Evolutionary conservation across 352 stramenopile genomes (phyloP).

Genomic region (Phytophthora sansomeana): DNA sequence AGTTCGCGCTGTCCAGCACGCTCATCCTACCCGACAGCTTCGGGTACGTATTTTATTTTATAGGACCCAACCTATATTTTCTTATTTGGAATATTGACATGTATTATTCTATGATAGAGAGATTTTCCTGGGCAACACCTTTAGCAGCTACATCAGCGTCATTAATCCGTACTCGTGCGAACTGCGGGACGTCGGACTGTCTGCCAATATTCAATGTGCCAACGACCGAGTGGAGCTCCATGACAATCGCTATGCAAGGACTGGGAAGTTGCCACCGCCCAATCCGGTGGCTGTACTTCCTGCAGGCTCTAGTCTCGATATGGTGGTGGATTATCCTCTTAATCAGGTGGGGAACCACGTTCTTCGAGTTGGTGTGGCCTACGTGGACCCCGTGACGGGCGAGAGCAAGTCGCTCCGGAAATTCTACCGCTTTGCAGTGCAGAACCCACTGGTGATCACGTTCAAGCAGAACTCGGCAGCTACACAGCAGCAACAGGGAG

Average conservation of each 20-base stretch:
- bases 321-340: slow-evolving; percentile 92
- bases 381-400: slow-evolving; percentile 74
- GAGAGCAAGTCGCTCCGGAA: slow-evolving; percentile 91
- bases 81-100: slow-evolving; percentile 3
- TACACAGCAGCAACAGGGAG: slow-evolving; percentile 41
- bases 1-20: slow-evolving; percentile 90
- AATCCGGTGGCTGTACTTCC: slow-evolving; percentile 82
- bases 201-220: slow-evolving; percentile 88
- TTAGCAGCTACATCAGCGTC: slow-evolving; percentile 94
- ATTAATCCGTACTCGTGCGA: slow-evolving; percentile 91
- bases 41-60: slow-evolving; percentile 48
- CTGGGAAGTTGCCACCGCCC: slow-evolving; percentile 64
- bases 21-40: slow-evolving; percentile 93
- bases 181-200: slow-evolving; percentile 77
- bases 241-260: slow-evolving; percentile 78
- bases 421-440: slow-evolving; percentile 92
- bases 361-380: slow-evolving; percentile 81
- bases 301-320: slow-evolving; percentile 85
- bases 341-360: slow-evolving; percentile 91
- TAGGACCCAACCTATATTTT: not conserved
- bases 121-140: slow-evolving; percentile 93
- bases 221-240: slow-evolving; percentile 84
- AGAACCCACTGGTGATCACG: slow-evolving; percentile 89
- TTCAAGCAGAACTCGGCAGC: slow-evolving; percentile 70
- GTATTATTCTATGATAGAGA: slow-evolving; percentile 56